Evolutionary conservation across 164 flowering plant genomes (phyloP).

Genomic region (Cinnamomum chago): DNA sequence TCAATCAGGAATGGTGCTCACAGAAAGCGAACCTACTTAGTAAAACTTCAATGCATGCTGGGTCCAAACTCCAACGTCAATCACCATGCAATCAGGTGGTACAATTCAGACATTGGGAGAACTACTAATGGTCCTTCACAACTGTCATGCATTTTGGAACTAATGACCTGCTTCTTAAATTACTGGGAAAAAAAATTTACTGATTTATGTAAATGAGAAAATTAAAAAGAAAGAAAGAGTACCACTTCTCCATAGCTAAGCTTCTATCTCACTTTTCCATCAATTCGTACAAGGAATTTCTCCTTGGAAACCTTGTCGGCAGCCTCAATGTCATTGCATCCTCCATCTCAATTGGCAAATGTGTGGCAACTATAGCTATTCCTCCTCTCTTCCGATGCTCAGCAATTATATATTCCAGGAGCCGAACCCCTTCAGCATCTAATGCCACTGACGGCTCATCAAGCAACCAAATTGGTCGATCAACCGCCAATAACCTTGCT

Average conservation of each 20-base stretch:
- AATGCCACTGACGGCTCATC: conserved; percentile 95
- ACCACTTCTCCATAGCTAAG: not conserved
- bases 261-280: conserved; percentile 31
- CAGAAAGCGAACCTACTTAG: not conserved
- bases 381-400: conserved; percentile 89
- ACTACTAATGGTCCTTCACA: too few species aligned
- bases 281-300: conserved; percentile 72
- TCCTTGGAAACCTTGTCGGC: conserved; percentile 82
- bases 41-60: not conserved
- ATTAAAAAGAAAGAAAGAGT: not conserved
- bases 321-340: conserved; percentile 76
- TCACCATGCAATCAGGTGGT: not conserved
- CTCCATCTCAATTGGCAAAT: conserved; percentile 74
- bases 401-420: conserved; percentile 71
- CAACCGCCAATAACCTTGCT: conserved; percentile 78
- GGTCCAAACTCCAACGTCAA: not conserved
- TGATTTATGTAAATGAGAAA: too few species aligned
- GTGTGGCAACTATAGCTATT: conserved; percentile 75
- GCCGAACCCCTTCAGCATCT: conserved; percentile 77
- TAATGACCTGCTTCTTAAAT: not conserved
- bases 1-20: not conserved
- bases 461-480: conserved; percentile 91
- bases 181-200: not conserved
- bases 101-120: too few species aligned
- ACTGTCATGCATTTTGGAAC: not conserved